Conservation (phyloP, 2,329 filamentous ascomycete genomes). For the Trichoderma arundinaceum region DNA sequence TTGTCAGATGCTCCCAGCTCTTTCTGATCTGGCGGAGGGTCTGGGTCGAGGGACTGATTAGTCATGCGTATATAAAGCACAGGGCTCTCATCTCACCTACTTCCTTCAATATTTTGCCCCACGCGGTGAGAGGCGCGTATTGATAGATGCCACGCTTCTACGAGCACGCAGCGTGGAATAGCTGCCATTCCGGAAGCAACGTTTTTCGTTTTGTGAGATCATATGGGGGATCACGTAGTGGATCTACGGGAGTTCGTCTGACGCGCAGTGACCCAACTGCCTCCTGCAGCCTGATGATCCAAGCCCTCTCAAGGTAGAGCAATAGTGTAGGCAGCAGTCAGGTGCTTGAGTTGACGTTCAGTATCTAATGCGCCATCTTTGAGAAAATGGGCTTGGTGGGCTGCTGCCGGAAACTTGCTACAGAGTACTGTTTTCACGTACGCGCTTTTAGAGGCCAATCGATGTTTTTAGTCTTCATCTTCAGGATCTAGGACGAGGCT, state of each 20-base stretch:
- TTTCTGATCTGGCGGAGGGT: slow-evolving; percentile 21
- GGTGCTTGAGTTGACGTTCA: not conserved
- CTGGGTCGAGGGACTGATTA: slow-evolving; percentile 17
- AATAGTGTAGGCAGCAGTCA: not conserved
- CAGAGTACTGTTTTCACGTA: not conserved
- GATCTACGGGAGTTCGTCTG: slow-evolving; percentile 19
- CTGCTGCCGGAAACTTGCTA: not conserved
- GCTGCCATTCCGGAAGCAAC: not conserved
- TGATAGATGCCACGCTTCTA: not conserved
- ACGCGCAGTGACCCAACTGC: slow-evolving; percentile 17
- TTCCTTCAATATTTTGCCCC: slow-evolving; percentile 17
- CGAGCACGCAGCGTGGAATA: no score
- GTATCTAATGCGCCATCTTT: not conserved
- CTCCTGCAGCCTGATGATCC: not conserved
- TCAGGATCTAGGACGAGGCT: slow-evolving; percentile 75
- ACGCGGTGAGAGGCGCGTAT: slow-evolving; percentile 19
- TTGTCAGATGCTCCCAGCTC: slow-evolving; percentile 13
- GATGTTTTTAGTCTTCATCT: slow-evolving; percentile 44
- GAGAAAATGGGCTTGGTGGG: not conserved
- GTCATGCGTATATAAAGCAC: slow-evolving; percentile 29
- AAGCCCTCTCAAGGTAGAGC: not conserved
- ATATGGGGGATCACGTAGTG: slow-evolving; percentile 10
- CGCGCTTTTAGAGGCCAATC: not conserved
- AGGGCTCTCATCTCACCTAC: slow-evolving; percentile 8
- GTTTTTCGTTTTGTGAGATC: not conserved